Conservation (phyloP, 192 early-diverging fungal species). For the Oehlia diaphana region DNA sequence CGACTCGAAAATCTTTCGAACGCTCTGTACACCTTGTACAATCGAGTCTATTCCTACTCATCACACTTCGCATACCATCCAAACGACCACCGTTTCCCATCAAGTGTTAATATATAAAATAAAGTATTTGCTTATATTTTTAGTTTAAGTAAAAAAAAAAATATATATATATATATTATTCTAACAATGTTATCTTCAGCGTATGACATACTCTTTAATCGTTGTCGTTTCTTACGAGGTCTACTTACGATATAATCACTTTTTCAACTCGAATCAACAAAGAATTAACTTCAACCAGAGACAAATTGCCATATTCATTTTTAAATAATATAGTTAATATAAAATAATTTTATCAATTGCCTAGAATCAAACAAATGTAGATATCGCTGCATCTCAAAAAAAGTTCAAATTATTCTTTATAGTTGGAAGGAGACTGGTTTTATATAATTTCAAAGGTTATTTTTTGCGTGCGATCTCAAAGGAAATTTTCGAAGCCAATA, state of each 20-base stretch:
- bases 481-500: background rate
- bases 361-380: background rate
- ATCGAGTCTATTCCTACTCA: slow-evolving; percentile 19
- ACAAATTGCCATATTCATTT: background rate
- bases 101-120: slow-evolving; percentile 25
- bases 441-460: background rate
- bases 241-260: slow-evolving; percentile 7
- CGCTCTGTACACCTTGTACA: slow-evolving; percentile 25
- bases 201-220: background rate
- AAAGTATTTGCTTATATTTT: slow-evolving; percentile 28
- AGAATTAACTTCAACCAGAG: background rate
- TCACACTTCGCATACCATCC: slow-evolving; percentile 25
- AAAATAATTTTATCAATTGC: background rate
- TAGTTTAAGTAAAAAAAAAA: slow-evolving; percentile 13
- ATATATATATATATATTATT: background rate
- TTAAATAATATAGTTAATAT: background rate
- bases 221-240: background rate
- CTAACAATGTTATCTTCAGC: slow-evolving; percentile 28
- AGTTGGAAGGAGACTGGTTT: background rate
- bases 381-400: background rate
- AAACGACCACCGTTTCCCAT: slow-evolving; percentile 26
- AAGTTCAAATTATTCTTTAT: background rate
- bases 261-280: background rate
- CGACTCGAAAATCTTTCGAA: slow-evolving; percentile 31
- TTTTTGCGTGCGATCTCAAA: background rate